phyloP scores from a whole-genome alignment of 108 stramenopile genomes.

The Epipyxis sp. region DNA sequence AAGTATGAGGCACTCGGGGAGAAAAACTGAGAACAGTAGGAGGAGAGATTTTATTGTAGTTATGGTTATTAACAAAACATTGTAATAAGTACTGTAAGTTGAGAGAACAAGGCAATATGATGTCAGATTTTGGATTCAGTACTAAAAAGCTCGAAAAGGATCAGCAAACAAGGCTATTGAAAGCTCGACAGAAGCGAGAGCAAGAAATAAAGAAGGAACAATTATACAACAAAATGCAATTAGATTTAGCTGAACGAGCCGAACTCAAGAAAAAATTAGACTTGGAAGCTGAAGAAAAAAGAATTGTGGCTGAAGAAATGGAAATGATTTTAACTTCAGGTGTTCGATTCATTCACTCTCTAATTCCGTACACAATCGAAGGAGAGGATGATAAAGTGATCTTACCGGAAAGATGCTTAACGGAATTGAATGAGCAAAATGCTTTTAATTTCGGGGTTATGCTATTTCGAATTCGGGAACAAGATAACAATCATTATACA shows the following conservation, averaged over 20 bases:
- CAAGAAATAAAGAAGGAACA: conserved; percentile 1
- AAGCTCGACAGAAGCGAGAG: neutral
- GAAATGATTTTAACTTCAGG: neutral
- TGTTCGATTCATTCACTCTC: neutral
- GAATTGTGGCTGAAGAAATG: neutral
- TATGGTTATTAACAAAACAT: no score
- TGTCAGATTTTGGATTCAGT: conserved; percentile 4
- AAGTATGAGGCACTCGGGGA: no score
- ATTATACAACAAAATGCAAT: neutral
- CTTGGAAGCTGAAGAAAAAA: conserved; percentile 11
- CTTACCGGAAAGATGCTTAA: neutral
- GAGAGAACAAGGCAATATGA: no score
- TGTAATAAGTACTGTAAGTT: no score
- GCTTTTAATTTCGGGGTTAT: neutral
- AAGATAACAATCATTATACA: neutral
- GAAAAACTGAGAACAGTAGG: no score
- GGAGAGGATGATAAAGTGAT: conserved; percentile 27
- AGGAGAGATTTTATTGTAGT: no score
- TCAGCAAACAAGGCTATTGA: conserved; percentile 8
- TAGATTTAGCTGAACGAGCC: neutral
- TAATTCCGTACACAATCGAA: neutral
- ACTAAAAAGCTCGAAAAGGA: conserved; percentile 4
- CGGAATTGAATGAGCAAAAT: conserved; percentile 10
- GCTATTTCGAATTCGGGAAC: conserved; percentile 12
- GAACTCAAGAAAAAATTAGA: neutral